These are phyloP conservation scores for Kurtzmaniella quercitrusa DNA, from an alignment of 1,139 yeast genomes.

Conservation along the genomic window DNA sequence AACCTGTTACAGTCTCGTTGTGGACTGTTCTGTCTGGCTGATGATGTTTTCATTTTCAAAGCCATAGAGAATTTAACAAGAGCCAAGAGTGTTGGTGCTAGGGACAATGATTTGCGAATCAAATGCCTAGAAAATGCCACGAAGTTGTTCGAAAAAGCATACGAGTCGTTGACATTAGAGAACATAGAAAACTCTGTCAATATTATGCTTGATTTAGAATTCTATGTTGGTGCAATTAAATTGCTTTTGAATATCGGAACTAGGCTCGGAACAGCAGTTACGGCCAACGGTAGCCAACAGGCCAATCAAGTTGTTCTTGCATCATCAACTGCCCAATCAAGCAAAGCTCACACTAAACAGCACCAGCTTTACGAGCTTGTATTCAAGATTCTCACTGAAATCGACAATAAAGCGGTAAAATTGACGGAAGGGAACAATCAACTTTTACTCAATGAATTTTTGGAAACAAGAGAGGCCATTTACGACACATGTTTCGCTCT, in stretches of 20 bases:
- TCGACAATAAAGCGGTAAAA: constrained; percentile 64
- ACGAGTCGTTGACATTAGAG: constrained; percentile 72
- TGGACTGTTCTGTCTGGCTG: constrained; percentile 91
- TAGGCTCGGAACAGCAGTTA: constrained; percentile 46
- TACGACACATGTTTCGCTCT: constrained; percentile 73
- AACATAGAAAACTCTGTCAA: constrained; percentile 77
- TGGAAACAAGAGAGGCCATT: constrained; percentile 64
- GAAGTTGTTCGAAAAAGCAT: constrained; percentile 72
- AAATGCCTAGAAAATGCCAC: constrained; percentile 76
- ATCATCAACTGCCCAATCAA: constrained; percentile 11
- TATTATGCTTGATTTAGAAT: constrained; percentile 74
- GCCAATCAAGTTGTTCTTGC: constrained; percentile 6
- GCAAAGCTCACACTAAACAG: constrained; percentile 32
- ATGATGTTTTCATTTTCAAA: constrained; percentile 89
- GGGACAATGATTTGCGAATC: constrained; percentile 65
- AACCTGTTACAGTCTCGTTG: constrained; percentile 87
- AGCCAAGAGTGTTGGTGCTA: constrained; percentile 71
- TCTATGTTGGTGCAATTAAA: constrained; percentile 82
- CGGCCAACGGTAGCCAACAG: constrained; percentile 5
- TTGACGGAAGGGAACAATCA: constrained; percentile 43
- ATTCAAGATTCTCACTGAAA: constrained; percentile 67
- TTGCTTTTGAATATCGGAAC: constrained; percentile 75
- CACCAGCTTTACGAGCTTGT: constrained; percentile 64
- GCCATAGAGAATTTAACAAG: constrained; percentile 88
- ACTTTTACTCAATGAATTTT: constrained; percentile 48